These are phyloP conservation scores for Trichoderma sp. DNA, from an alignment of 2,329 filamentous ascomycete genomes.

Conservation along the genomic window DNA sequence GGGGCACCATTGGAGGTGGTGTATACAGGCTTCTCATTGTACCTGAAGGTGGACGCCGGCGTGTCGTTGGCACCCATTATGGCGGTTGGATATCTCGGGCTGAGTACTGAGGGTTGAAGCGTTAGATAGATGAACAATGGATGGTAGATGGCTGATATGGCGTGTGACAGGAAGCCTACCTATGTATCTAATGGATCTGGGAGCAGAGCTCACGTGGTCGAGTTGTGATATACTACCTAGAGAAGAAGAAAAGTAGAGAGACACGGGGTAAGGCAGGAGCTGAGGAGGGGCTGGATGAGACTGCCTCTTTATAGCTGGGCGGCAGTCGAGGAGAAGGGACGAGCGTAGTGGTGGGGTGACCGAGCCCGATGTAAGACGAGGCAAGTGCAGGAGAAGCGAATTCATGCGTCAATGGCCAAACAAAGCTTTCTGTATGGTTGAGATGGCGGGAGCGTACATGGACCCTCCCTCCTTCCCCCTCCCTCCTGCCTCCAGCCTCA, in stretches of 20 bases:
- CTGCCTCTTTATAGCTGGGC: constrained; percentile 6
- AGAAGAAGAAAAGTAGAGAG: neutral
- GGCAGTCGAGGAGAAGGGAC: neutral
- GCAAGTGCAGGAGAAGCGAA: neutral
- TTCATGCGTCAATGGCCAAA: neutral
- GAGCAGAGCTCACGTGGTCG: neutral
- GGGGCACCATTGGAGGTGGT: constrained; percentile 62
- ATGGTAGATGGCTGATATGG: neutral
- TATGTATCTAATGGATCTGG: neutral
- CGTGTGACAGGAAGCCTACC: neutral
- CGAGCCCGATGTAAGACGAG: constrained; percentile 12
- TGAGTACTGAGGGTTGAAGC: neutral
- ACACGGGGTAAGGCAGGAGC: neutral
- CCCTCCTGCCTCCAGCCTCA: neutral
- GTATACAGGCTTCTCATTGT: constrained; percentile 60
- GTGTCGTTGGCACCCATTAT: constrained; percentile 48
- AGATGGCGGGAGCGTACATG: neutral
- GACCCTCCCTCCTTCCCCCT: neutral
- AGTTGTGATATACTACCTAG: neutral
- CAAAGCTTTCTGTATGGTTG: neutral
- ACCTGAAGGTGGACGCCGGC: constrained; percentile 50
- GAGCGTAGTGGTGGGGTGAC: constrained; percentile 12
- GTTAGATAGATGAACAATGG: neutral
- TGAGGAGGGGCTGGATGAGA: neutral
- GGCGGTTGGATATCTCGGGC: constrained; percentile 11